These are phyloP conservation scores for Ophiostoma sp. DNA, from an alignment of 2,329 filamentous ascomycete species.

Conservation along the genomic window DNA sequence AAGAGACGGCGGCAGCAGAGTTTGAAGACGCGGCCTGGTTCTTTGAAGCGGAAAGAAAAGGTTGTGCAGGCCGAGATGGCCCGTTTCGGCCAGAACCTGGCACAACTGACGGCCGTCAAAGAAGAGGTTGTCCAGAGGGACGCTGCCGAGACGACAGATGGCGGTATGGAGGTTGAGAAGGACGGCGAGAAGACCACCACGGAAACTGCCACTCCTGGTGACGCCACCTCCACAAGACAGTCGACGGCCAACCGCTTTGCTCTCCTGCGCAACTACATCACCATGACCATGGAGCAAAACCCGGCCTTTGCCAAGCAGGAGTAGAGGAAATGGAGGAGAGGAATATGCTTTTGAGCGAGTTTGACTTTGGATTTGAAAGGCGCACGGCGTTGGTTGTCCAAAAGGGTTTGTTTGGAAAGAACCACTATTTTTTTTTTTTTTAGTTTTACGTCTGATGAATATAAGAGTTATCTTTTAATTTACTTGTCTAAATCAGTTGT, in stretches of 20 bases:
- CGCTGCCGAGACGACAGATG: background rate
- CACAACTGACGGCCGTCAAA: conserved; percentile 58
- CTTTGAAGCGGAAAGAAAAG: conserved; percentile 78
- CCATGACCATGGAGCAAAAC: conserved; percentile 85
- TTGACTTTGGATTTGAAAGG: background rate
- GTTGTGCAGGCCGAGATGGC: conserved; percentile 79
- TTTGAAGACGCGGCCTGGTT: conserved; percentile 72
- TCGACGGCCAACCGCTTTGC: conserved; percentile 69
- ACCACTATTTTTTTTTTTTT: background rate
- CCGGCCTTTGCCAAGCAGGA: conserved; percentile 62
- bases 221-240: conserved; percentile 29
- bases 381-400: background rate
- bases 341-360: background rate
- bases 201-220: background rate
- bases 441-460: background rate
- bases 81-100: conserved; percentile 81
- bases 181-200: conserved; percentile 30
- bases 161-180: conserved; percentile 26
- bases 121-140: conserved; percentile 27
- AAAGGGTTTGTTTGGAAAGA: background rate
- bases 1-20: conserved; percentile 73
- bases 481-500: no score
- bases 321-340: background rate
- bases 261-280: conserved; percentile 79
- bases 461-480: background rate